phyloP scores from a whole-genome alignment of 1,139 yeast genomes.

The Debaryomycetaceae sp. region DNA sequence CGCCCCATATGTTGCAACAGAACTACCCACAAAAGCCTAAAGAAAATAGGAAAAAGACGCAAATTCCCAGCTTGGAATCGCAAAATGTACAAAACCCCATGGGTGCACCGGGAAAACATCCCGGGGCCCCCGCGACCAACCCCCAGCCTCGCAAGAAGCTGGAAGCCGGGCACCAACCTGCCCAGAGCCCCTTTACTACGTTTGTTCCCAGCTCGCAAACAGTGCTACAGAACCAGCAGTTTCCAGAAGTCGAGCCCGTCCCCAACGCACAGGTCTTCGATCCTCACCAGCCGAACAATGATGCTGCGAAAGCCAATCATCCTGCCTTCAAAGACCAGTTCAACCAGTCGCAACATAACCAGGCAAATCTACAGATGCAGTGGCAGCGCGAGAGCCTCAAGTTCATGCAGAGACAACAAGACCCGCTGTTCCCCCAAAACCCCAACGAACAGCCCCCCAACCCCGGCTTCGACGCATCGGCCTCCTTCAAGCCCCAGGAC shows the following conservation, averaged over 20 bases:
- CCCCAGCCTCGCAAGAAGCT: neutral
- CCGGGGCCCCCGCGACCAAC: neutral
- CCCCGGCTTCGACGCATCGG: neutral
- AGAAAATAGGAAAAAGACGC: neutral
- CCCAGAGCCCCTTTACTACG: neutral
- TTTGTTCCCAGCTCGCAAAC: neutral
- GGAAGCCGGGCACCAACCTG: neutral
- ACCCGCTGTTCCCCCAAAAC: neutral
- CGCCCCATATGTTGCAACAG: neutral
- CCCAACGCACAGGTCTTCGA: neutral
- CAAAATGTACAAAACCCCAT: constrained; percentile 9
- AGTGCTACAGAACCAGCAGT: neutral
- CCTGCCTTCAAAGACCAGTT: neutral
- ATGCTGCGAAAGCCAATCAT: constrained; percentile 9
- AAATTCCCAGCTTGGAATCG: neutral
- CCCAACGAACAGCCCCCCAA: neutral
- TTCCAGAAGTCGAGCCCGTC: neutral
- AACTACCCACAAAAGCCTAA: neutral
- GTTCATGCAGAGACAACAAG: constrained; percentile 10
- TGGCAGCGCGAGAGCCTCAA: constrained; percentile 13
- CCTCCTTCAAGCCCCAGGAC: neutral
- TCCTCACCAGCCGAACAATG: neutral
- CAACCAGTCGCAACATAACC: constrained; percentile 15
- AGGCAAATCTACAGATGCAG: constrained; percentile 17
- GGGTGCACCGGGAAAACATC: constrained; percentile 4